Percentiles rank a stretch among this genome's conserved stretches.
These are phyloP conservation scores for Neurospora intermedia DNA, from an alignment of 495 filamentous ascomycete genomes.

Conservation along the genomic window DNA sequence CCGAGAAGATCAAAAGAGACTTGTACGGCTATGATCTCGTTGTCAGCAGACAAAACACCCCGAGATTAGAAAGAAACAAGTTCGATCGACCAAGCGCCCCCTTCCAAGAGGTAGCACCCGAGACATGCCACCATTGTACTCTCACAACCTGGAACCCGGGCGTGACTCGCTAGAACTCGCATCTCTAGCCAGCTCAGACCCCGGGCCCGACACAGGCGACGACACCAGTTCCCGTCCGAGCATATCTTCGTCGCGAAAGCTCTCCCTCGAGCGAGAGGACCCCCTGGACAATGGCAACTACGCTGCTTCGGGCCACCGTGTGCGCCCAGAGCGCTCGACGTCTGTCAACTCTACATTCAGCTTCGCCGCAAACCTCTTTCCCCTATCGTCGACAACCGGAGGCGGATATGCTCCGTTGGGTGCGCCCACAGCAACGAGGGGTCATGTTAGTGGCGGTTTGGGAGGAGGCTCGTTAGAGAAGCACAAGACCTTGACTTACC, in stretches of 20 bases:
- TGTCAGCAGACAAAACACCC: not conserved
- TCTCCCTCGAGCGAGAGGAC: constrained; percentile 81
- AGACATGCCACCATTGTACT: constrained; percentile 35
- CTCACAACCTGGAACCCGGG: constrained; percentile 36
- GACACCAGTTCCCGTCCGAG: constrained; percentile 65
- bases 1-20: not conserved
- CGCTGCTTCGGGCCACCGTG: constrained; percentile 29
- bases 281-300: constrained; percentile 54
- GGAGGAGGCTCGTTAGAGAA: constrained; percentile 66
- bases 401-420: constrained; percentile 70
- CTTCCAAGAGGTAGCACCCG: not conserved
- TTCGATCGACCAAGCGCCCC: not conserved
- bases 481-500: constrained; percentile 87
- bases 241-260: constrained; percentile 79
- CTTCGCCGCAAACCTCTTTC: constrained; percentile 82
- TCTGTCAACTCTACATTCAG: constrained; percentile 90
- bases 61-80: not conserved
- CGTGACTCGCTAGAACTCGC: constrained; percentile 96
- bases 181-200: constrained; percentile 77
- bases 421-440: constrained; percentile 45
- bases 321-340: constrained; percentile 58
- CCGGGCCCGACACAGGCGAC: constrained; percentile 45
- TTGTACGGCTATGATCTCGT: not conserved
- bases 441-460: constrained; percentile 32
- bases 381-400: constrained; percentile 72